Evolutionary conservation across 352 stramenopile species (phyloP), one percentile per base, ranked within the genome.

Genomic region (Pythium aristosporum): DNA sequence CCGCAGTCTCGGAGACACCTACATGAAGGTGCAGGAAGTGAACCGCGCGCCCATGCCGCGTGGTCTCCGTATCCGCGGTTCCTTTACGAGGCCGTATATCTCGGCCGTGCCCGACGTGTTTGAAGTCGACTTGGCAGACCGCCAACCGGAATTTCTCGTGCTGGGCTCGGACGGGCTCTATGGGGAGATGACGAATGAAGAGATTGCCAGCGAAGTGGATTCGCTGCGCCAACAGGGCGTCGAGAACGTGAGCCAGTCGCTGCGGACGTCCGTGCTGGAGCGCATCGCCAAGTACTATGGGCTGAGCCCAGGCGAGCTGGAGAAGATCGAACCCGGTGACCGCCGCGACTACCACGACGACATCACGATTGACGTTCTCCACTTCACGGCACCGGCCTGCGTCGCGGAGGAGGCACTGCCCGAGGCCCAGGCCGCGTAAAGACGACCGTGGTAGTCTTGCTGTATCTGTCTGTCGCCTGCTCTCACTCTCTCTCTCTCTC

Each of bases 11-110:
- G 80, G 80, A 25, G 80, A 89, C 58, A 89, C 77, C 39, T 89
- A 89, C 68, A 89, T 89, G 80, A 89, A 89, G 50, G 72, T 85
- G n/a, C 82, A 85, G 53, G 76, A 89, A 21, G 80, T 89, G 65
- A 89, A 89, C 68, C 67, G 72, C 3, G 67, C 74, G 21, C 80
- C 80, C 5, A 89, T 89, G 80, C 80, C 80, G 15, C 76, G 76
- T 16, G 77, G 77, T 1, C 67, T 89, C 34, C 80, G 80, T 12
- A 82, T 89, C 57, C 65, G 68, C 16, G 80, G 80, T 34, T 81
- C 51, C 61, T 89, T 89, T 63, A 73, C 73, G 51, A 68, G 76
- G 12, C 80, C 80, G 5, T 89, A 89, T 53, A 85, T 89, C 69
- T 76, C 77, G 39, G 78, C 80, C 20, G 74, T 89, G 18, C 80